A percentile compares a stretch with the other conserved stretches of the same genome.
Evolutionary conservation across 139 green algal genomes (phyloP).

Genomic region (Pycnococcus provasolii): DNA sequence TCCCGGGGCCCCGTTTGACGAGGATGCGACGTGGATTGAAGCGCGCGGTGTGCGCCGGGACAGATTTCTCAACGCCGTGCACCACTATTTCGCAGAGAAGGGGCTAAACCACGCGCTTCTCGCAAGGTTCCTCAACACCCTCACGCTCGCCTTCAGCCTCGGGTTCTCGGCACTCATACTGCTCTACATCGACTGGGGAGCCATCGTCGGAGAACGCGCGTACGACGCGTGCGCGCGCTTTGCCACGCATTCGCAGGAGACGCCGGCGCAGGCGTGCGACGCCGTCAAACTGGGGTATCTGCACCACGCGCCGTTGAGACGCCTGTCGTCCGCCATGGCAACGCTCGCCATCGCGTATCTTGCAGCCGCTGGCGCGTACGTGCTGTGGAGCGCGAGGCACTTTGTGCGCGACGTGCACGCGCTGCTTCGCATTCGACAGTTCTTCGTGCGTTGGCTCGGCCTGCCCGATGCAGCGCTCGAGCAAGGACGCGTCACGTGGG

Average conservation of each 20-base stretch:
- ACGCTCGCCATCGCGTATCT: slow-evolving; percentile 16
- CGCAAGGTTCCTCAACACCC: slow-evolving; percentile 58
- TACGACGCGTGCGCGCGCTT: slow-evolving; percentile 4
- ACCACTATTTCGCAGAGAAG: no score
- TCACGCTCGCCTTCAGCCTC: slow-evolving; percentile 81
- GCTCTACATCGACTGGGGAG: slow-evolving; percentile 71
- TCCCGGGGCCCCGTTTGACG: no score
- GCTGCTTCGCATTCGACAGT: slow-evolving; percentile 17
- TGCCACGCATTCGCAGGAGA: slow-evolving; percentile 8
- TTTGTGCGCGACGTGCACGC: slow-evolving; percentile 11
- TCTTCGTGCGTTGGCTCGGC: slow-evolving; percentile 13
- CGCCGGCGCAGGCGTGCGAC: slow-evolving; percentile 43
- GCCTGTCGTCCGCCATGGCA: not conserved
- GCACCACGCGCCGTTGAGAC: slow-evolving; percentile 19
- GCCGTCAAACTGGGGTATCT: slow-evolving; percentile 50
- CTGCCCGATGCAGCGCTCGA: slow-evolving; percentile 28
- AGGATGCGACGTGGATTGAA: no score
- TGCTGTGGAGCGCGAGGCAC: not conserved
- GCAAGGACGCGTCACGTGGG: slow-evolving; percentile 64
- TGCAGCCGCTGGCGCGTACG: slow-evolving; percentile 17
- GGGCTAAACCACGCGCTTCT: no score
- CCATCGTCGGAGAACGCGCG: slow-evolving; percentile 27
- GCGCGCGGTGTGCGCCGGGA: no score
- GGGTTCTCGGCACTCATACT: slow-evolving; percentile 72
- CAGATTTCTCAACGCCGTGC: no score